These are phyloP conservation scores for Protomyces gravidus DNA, from an alignment of 1,139 yeast species.

Conservation along the genomic window DNA sequence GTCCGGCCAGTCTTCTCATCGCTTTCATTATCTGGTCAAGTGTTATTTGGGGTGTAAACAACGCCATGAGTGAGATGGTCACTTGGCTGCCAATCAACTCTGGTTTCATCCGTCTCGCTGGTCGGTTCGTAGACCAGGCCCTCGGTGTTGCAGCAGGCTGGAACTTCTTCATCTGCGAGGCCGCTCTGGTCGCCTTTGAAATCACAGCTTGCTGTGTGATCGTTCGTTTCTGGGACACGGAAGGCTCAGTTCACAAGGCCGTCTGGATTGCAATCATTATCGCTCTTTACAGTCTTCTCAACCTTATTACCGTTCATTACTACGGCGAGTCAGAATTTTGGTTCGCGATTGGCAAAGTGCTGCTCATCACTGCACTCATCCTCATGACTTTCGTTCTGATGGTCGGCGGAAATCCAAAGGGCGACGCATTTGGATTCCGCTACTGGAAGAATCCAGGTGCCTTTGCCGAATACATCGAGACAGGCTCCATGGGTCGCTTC, in stretches of 20 bases:
- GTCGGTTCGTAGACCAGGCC: conserved; percentile 28
- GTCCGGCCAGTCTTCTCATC: conserved; percentile 73
- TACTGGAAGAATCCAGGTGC: conserved; percentile 93
- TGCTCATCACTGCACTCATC: conserved; percentile 68
- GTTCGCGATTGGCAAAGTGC: conserved; percentile 62
- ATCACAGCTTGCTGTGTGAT: conserved; percentile 77
- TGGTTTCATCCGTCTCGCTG: conserved; percentile 52
- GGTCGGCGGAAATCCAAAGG: conserved; percentile 61
- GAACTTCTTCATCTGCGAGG: conserved; percentile 85
- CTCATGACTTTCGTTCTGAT: conserved; percentile 64
- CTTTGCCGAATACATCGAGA: conserved; percentile 52
- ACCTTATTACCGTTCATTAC: conserved; percentile 45
- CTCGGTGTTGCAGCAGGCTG: conserved; percentile 81
- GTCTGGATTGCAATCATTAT: conserved; percentile 26
- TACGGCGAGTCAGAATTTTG: conserved; percentile 68
- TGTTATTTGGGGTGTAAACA: conserved; percentile 65
- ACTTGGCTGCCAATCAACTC: conserved; percentile 77
- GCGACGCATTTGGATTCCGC: conserved; percentile 51
- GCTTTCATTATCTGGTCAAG: conserved; percentile 67
- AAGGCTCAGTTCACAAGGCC: conserved; percentile 21
- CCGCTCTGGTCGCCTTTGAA: conserved; percentile 77
- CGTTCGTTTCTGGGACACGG: conserved; percentile 59
- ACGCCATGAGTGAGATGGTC: conserved; percentile 81
- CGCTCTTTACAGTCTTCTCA: conserved; percentile 38
- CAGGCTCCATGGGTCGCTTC: conserved; percentile 46